These are phyloP conservation scores for Spiromastix sp. DNA, from an alignment of 2,329 filamentous ascomycete species.

Conservation along the genomic window DNA sequence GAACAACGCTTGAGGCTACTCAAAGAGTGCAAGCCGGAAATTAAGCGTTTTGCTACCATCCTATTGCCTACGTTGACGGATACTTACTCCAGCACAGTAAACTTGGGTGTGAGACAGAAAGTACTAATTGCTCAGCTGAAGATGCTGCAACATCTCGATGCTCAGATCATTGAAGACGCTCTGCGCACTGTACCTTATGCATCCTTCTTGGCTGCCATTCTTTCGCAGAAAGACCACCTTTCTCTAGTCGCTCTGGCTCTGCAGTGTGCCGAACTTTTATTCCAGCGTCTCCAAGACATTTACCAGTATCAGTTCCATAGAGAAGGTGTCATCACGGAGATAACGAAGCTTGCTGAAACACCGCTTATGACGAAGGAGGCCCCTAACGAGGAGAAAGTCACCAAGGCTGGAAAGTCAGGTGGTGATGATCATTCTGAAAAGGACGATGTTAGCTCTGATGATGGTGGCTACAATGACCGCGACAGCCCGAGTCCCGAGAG, in stretches of 20 bases:
- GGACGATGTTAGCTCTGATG: conserved; percentile 30
- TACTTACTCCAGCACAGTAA: conserved; percentile 95
- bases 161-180: conserved; percentile 71
- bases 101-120: conserved; percentile 86
- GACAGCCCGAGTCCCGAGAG: too few relatives aligned
- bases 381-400: not conserved
- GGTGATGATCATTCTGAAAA: conserved; percentile 27
- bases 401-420: conserved; percentile 15
- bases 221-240: conserved; percentile 89
- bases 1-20: conserved; percentile 76
- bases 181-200: conserved; percentile 84
- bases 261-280: conserved; percentile 78
- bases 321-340: conserved; percentile 89
- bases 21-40: conserved; percentile 70
- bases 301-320: conserved; percentile 96
- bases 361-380: conserved; percentile 19
- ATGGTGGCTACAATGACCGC: conserved; percentile 34
- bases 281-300: conserved; percentile 72
- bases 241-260: conserved; percentile 77
- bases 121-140: conserved; percentile 93
- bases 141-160: conserved; percentile 93
- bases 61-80: conserved; percentile 91
- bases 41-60: conserved; percentile 86
- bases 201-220: conserved; percentile 86
- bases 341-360: conserved; percentile 61